phyloP scores from a whole-genome alignment of 768 basidiomycete species.

The Panellus pusillus region DNA sequence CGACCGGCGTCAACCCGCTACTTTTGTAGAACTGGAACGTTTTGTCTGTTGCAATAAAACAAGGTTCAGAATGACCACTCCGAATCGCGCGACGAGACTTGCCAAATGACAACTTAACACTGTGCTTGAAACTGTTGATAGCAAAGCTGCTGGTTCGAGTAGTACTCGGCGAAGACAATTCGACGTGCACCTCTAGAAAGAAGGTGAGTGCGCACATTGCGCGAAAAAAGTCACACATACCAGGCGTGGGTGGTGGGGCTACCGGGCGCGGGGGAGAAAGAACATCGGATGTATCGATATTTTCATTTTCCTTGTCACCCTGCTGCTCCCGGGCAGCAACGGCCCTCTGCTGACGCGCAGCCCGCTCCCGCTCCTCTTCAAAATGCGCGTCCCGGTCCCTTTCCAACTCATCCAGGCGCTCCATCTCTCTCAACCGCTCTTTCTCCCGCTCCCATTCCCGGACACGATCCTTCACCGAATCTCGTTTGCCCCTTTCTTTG shows the following conservation, averaged over 20 bases:
- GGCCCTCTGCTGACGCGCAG: slow-evolving; percentile 21
- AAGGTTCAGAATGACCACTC: not conserved
- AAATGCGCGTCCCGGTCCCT: slow-evolving; percentile 46
- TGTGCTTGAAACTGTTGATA: slow-evolving; percentile 59
- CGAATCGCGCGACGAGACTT: not conserved
- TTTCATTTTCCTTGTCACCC: slow-evolving; percentile 29
- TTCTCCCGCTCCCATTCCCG: slow-evolving; percentile 77
- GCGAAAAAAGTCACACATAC: not conserved
- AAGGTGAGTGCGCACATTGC: not conserved
- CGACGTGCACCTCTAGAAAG: slow-evolving; percentile 7
- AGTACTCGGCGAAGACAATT: not conserved
- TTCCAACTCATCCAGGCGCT: slow-evolving; percentile 56
- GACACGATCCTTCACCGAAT: slow-evolving; percentile 59
- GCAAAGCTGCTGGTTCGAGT: slow-evolving; percentile 35
- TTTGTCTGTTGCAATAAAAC: slow-evolving; percentile 48
- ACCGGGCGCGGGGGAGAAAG: slow-evolving; percentile 13
- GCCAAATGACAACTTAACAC: slow-evolving; percentile 77
- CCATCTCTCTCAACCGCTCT: slow-evolving; percentile 69
- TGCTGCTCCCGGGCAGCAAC: slow-evolving; percentile 25
- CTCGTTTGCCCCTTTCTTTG: slow-evolving; percentile 36
- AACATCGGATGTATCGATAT: slow-evolving; percentile 19
- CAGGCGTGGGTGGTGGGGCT: slow-evolving; percentile 18
- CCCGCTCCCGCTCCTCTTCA: slow-evolving; percentile 37
- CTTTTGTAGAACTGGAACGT: slow-evolving; percentile 68
- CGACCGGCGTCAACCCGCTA: slow-evolving; percentile 48